A percentile compares a stretch with the other conserved stretches of the same genome.
phyloP scores from a whole-genome alignment of 2,329 filamentous ascomycete genomes.

The Aspergillus sp. region DNA sequence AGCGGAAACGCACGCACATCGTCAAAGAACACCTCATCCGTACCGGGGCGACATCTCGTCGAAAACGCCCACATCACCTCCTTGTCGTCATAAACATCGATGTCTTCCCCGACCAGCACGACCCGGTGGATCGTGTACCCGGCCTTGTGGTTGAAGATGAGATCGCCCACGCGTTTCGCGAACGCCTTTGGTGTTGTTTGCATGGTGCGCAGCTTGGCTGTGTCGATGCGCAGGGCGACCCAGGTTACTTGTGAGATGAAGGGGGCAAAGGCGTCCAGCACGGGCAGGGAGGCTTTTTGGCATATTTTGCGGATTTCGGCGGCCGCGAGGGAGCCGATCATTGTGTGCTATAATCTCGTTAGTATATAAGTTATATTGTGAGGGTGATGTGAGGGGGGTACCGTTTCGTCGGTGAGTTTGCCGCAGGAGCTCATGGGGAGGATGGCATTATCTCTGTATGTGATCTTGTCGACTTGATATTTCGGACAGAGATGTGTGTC shows the following conservation, averaged over 20 bases:
- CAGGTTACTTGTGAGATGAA: slow-evolving; percentile 52
- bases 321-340: slow-evolving; percentile 46
- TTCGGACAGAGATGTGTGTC: slow-evolving; percentile 40
- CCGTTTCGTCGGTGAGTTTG: slow-evolving; percentile 47
- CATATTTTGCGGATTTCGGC: slow-evolving; percentile 44
- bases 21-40: slow-evolving; percentile 49
- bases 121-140: slow-evolving; percentile 47
- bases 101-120: slow-evolving; percentile 51
- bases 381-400: too few species aligned
- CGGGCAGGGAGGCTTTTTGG: slow-evolving; percentile 41
- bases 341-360: slow-evolving; percentile 28
- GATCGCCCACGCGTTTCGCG: slow-evolving; percentile 42
- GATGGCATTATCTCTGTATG: slow-evolving; percentile 50
- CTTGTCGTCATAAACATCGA: slow-evolving; percentile 47
- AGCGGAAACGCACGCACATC: slow-evolving; percentile 47
- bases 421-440: slow-evolving; percentile 48
- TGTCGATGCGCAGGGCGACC: slow-evolving; percentile 58
- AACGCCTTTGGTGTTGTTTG: slow-evolving; percentile 49
- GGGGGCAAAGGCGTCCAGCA: slow-evolving; percentile 47
- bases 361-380: not conserved
- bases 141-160: slow-evolving; percentile 45
- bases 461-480: slow-evolving; percentile 50
- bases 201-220: slow-evolving; percentile 55
- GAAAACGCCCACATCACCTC: slow-evolving; percentile 53
- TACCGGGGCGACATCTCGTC: slow-evolving; percentile 48